These are phyloP conservation scores for Cutaneotrichosporon mucoides DNA, from an alignment of 1,284 basidiomycete species.

Conservation along the genomic window DNA sequence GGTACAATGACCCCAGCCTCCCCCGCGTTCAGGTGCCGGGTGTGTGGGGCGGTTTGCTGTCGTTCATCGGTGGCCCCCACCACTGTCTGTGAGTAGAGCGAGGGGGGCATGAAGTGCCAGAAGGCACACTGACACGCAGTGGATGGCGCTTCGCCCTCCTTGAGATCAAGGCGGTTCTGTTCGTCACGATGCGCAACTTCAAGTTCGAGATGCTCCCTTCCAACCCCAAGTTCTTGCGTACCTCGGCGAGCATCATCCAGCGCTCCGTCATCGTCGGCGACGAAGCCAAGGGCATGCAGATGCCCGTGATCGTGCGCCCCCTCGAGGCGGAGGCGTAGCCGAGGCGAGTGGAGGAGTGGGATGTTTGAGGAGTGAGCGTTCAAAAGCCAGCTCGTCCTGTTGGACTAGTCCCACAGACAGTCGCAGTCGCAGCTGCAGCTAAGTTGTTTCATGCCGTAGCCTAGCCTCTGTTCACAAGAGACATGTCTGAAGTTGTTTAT, in stretches of 20 bases:
- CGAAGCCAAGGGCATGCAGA: conserved; percentile 14
- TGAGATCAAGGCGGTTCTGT: conserved; percentile 62
- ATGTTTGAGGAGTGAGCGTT: too few relatives aligned
- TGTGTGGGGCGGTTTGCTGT: conserved; percentile 61
- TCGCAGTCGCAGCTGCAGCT: too few relatives aligned
- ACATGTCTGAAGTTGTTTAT: too few relatives aligned
- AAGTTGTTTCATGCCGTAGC: too few relatives aligned
- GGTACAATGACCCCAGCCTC: conserved; percentile 23
- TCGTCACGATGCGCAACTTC: conserved; percentile 45
- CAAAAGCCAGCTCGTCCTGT: too few relatives aligned
- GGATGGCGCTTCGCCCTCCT: conserved; percentile 66
- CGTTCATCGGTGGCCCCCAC: conserved; percentile 63
- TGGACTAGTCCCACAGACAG: too few relatives aligned
- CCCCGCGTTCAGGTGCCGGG: conserved; percentile 56
- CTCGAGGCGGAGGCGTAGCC: too few relatives aligned
- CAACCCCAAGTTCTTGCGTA: conserved; percentile 1
- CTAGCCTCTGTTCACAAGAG: too few relatives aligned
- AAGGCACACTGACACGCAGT: conserved; percentile 7
- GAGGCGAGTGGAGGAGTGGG: too few relatives aligned
- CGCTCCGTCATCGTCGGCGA: conserved; percentile 12
- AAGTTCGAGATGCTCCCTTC: conserved; percentile 10
- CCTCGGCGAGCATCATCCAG: conserved; percentile 6
- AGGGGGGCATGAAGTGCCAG: too few relatives aligned
- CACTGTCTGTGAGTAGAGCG: conserved; percentile 61
- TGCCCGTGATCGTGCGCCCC: conserved; percentile 13